A percentile compares a stretch with the other conserved stretches of the same genome.
These are phyloP conservation scores for Balakata baccata DNA, from an alignment of 345 rosid genomes.

Conservation along the genomic window DNA sequence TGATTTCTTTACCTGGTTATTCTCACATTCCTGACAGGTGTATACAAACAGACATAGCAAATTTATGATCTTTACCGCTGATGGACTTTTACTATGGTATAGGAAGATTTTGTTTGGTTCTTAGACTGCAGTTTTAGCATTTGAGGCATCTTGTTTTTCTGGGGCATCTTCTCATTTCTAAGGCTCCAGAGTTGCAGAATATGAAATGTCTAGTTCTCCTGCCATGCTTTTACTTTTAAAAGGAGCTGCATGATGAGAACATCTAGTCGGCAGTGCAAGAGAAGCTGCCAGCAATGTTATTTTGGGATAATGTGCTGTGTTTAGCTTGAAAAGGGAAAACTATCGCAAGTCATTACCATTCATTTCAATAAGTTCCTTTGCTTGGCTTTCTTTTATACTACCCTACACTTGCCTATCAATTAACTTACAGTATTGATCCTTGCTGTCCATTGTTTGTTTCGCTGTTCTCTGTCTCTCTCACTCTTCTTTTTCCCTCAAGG, in stretches of 20 bases:
- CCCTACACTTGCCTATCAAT: not conserved
- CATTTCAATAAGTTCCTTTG: not conserved
- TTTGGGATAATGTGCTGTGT: not conserved
- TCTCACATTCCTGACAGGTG: not conserved
- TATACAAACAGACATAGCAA: too few species aligned
- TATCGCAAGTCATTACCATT: not conserved
- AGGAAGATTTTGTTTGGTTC: not conserved
- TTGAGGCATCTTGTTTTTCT: too few species aligned
- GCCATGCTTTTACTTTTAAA: not conserved
- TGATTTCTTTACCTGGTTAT: not conserved
- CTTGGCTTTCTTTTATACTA: not conserved
- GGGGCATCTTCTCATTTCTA: too few species aligned
- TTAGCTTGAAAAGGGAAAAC: slow-evolving; percentile 6
- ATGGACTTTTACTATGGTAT: not conserved
- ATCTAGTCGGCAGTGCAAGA: not conserved
- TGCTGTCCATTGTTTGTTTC: not conserved
- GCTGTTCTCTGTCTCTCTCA: too few species aligned
- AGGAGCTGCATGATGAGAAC: not conserved
- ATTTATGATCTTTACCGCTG: not conserved
- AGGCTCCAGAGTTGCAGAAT: too few species aligned
- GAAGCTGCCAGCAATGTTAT: not conserved
- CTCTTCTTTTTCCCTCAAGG: not conserved
- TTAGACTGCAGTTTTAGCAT: not conserved
- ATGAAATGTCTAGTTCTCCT: not conserved
- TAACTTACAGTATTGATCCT: not conserved